These are phyloP conservation scores for Thermoascus crustaceus DNA, from an alignment of 2,329 filamentous ascomycete species.

Conservation along the genomic window DNA sequence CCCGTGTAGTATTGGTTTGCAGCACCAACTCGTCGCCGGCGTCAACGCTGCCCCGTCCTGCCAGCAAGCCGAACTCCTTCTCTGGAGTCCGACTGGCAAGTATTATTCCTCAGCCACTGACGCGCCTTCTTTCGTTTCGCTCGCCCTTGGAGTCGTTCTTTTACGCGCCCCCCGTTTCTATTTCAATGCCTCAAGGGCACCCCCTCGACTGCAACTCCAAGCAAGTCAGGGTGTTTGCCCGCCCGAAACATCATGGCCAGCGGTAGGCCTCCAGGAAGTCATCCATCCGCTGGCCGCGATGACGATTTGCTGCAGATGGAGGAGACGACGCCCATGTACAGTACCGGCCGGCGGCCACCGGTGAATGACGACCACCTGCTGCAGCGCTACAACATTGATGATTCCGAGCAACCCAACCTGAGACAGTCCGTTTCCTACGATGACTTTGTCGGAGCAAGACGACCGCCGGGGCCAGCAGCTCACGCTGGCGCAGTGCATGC, in stretches of 20 bases:
- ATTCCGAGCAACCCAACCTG: slow-evolving; percentile 53
- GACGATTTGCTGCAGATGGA: slow-evolving; percentile 37
- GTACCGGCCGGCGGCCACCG: slow-evolving; percentile 66
- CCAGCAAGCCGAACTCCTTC: neutral
- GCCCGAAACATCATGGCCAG: slow-evolving; percentile 36
- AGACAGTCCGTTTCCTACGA: slow-evolving; percentile 90
- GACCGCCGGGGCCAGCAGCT: slow-evolving; percentile 37
- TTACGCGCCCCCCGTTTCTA: slow-evolving; percentile 7
- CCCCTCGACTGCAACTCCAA: slow-evolving; percentile 12
- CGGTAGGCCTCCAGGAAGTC: slow-evolving; percentile 48
- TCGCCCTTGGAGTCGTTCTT: slow-evolving; percentile 7
- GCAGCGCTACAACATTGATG: slow-evolving; percentile 63
- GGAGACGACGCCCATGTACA: slow-evolving; percentile 48
- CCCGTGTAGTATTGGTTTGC: no score
- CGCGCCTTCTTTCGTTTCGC: slow-evolving; percentile 6
- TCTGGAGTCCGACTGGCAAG: neutral
- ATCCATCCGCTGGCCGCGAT: slow-evolving; percentile 36
- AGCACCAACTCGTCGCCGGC: no score
- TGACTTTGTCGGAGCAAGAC: slow-evolving; percentile 72
- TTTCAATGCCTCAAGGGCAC: slow-evolving; percentile 33
- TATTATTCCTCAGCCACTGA: neutral
- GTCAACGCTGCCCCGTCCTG: neutral
- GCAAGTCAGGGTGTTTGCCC: slow-evolving; percentile 28
- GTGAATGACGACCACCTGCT: slow-evolving; percentile 74
- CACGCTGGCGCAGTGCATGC: slow-evolving; percentile 35